Evolutionary conservation across 371 early-diverging fungal species (phyloP).

Genomic region (Dinochytrium kinnereticum): DNA sequence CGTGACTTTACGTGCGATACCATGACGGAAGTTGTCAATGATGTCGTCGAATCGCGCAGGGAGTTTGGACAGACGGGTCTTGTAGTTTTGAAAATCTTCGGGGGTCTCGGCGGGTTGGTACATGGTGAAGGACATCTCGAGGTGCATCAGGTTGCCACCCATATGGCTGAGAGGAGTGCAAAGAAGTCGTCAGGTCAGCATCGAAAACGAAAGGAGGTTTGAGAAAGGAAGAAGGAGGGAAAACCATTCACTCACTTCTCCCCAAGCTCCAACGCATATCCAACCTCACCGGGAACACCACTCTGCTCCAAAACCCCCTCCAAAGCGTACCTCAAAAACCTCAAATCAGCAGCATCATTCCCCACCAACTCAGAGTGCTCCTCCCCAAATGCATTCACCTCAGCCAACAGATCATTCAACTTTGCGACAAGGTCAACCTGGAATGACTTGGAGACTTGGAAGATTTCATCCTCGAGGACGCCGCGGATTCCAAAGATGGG

Average conservation of each 20-base stretch:
- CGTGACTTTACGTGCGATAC: slow-evolving; percentile 33
- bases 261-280: slow-evolving; percentile 25
- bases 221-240: no score
- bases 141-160: slow-evolving; percentile 6
- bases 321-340: slow-evolving; percentile 19
- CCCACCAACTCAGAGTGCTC: neutral
- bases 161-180: slow-evolving; percentile 14
- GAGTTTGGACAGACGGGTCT: slow-evolving; percentile 27
- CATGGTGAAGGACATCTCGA: slow-evolving; percentile 18
- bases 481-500: slow-evolving; percentile 15
- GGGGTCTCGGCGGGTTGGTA: slow-evolving; percentile 23
- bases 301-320: slow-evolving; percentile 3
- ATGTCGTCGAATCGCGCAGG: slow-evolving; percentile 30
- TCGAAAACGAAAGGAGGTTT: no score
- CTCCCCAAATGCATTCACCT: neutral
- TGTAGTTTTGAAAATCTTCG: slow-evolving; percentile 43
- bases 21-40: slow-evolving; percentile 41
- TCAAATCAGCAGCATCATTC: slow-evolving; percentile 18
- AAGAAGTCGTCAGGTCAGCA: neutral
- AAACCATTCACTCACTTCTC: slow-evolving; percentile 17
- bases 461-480: slow-evolving; percentile 3
- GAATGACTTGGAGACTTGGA: neutral
- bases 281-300: slow-evolving; percentile 30
- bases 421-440: neutral
- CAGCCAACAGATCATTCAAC: neutral